Conservation (phyloP, 176 grass and related monocot species). For the Phoenix roebelenii region DNA sequence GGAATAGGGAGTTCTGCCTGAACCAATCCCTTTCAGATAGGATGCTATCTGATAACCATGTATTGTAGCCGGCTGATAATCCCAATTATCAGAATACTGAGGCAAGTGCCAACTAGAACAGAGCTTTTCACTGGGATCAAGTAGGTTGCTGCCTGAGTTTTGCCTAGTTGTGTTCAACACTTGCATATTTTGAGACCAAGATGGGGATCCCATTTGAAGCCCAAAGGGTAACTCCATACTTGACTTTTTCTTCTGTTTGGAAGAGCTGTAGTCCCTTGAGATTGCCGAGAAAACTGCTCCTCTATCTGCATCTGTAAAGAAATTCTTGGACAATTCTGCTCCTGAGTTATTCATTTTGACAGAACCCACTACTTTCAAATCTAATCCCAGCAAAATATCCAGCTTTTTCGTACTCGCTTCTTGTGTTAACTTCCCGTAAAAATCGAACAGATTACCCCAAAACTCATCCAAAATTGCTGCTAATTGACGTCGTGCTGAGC, state of each 20-base stretch:
- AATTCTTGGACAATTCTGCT: slow-evolving; percentile 48
- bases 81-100: slow-evolving; percentile 59
- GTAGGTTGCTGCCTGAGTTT: slow-evolving; percentile 38
- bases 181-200: slow-evolving; percentile 72
- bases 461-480: slow-evolving; percentile 82
- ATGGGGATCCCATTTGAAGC: slow-evolving; percentile 47
- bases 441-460: slow-evolving; percentile 94
- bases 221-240: slow-evolving; percentile 68
- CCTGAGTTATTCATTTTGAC: slow-evolving; percentile 46
- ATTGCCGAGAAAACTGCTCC: slow-evolving; percentile 27
- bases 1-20: slow-evolving; percentile 47
- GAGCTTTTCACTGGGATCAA: slow-evolving; percentile 42
- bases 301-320: slow-evolving; percentile 37
- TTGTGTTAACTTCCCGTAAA: slow-evolving; percentile 74
- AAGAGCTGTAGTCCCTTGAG: slow-evolving; percentile 33
- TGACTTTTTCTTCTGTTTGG: slow-evolving; percentile 28
- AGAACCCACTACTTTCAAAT: slow-evolving; percentile 45
- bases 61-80: slow-evolving; percentile 90
- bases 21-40: slow-evolving; percentile 63
- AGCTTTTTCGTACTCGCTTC: slow-evolving; percentile 63
- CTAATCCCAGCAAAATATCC: slow-evolving; percentile 64
- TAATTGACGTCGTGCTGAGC: slow-evolving; percentile 74
- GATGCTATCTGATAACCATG: slow-evolving; percentile 81
- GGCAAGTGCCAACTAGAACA: slow-evolving; percentile 48
- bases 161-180: slow-evolving; percentile 35